Base-by-base conservation (phyloP, 2,329 filamentous ascomycete genomes). In the Emmonsia crescens region DNA sequence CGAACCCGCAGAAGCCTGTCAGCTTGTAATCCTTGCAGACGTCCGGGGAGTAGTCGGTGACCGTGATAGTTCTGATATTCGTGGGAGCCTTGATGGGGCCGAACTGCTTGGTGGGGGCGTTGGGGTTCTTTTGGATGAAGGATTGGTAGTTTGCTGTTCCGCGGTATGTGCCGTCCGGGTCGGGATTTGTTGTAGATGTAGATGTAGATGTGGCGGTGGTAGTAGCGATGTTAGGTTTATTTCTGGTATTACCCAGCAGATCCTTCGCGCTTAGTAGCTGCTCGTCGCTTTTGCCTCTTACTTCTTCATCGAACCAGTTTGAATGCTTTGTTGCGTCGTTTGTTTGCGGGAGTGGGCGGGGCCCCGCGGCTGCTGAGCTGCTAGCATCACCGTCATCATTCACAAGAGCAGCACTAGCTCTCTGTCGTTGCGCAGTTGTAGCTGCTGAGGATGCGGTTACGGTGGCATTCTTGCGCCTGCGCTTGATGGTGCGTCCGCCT, bases 11-110 rank as follows among this genome's bases (percentile, higher is more conserved):
- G 69, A 65, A 87, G 0, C 88, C 88, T 0, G 87, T 94, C 69
- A 89, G 83, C 67, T 93, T 93, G 75, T 90, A 94, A 72, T 97
- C 94, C 74, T 97, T 97, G 76, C 94, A 99, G 0, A 96, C 89
- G 67, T 97, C 93, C 0, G 93, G 91, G 0, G 89, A 88, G 72
- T 90, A 97, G 72, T 99, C 94, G 38, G 86, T 96, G 6, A 93
- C 83, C 0, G 92, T 97, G 65, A 96, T 88, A 1, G 89, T 96
- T 59, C 94, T 86, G 61, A 99, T 87, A 69, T 97, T 97, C 1
- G 89, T 89, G 0, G 93, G 83, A 16, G 74, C 88, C 75, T 96
- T 96, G 64, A 95, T 82, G 0, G 94, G 94, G 0, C 94, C 94
- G 36, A 96, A 87, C 42, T 83, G 81, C 65, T 85, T 82, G 33